These are phyloP conservation scores for Acanthamoeba divionensis DNA, from an alignment of 208 protist genomes.

Conservation along the genomic window DNA sequence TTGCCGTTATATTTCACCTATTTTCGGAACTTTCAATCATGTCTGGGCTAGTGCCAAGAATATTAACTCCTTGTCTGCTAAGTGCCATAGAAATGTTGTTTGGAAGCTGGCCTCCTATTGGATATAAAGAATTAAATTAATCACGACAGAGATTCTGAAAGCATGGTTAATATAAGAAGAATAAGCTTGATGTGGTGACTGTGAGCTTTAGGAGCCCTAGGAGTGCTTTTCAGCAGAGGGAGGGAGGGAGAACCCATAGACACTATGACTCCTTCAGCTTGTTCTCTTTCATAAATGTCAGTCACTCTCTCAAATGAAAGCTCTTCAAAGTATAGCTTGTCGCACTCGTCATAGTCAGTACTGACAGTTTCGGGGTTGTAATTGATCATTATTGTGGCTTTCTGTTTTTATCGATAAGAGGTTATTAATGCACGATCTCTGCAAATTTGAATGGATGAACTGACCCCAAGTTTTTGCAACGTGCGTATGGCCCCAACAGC, in stretches of 20 bases:
- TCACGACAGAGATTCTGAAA: no score
- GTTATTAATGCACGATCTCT: not conserved
- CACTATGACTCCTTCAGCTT: constrained; percentile 89
- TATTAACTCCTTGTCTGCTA: constrained; percentile 84
- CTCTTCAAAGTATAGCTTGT: constrained; percentile 98
- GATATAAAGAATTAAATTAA: no score
- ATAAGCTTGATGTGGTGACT: no score
- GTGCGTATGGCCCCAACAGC: constrained; percentile 92
- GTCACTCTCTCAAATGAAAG: constrained; percentile 94
- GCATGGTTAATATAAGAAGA: no score
- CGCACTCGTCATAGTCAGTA: constrained; percentile 82
- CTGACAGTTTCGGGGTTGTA: constrained; percentile 96
- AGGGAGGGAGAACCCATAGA: constrained; percentile 76
- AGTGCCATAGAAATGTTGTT: constrained; percentile 96
- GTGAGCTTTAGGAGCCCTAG: no score
- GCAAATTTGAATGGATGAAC: constrained; percentile 24
- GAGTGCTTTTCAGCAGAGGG: no score
- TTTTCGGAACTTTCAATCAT: constrained; percentile 97
- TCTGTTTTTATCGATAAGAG: not conserved
- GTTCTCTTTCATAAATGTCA: constrained; percentile 94
- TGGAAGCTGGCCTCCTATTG: constrained; percentile 95
- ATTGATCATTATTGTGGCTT: constrained; percentile 95
- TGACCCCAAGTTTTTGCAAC: constrained; percentile 86
- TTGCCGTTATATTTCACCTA: no score
- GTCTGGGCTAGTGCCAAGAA: constrained; percentile 93